Evolutionary conservation across 805 yeast genomes (phyloP).

Genomic region (Teunomyces kruisii): DNA sequence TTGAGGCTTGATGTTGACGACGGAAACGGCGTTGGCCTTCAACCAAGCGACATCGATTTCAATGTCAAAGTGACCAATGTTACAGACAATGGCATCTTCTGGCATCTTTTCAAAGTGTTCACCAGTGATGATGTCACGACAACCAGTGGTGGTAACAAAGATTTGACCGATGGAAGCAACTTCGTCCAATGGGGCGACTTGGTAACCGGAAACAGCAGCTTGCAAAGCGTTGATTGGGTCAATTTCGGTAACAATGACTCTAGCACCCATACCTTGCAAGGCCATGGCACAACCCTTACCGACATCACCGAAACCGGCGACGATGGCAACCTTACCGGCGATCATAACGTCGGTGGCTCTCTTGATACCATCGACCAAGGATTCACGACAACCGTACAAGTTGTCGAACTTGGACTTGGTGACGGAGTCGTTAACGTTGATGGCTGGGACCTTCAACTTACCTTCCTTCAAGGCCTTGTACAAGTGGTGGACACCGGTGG

Average conservation of each 20-base stretch:
- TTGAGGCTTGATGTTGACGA: conserved; percentile 97
- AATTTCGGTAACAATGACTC: conserved; percentile 94
- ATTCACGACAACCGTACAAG: conserved; percentile 99
- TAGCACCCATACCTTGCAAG: conserved; percentile 97
- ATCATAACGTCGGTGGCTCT: conserved; percentile 99
- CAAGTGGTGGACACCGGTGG: conserved; percentile 99
- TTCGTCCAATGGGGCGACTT: conserved; percentile 92
- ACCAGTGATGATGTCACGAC: conserved; percentile 95
- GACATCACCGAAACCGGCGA: conserved; percentile 99
- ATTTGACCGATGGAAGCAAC: conserved; percentile 93
- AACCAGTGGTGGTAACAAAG: conserved; percentile 98
- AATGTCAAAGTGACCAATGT: conserved; percentile 99
- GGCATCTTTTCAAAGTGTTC: conserved; percentile 90
- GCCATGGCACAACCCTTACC: conserved; percentile 99
- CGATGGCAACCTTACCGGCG: conserved; percentile 98
- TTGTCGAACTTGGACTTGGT: conserved; percentile 99
- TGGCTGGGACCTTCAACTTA: conserved; percentile 94
- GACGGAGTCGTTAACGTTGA: conserved; percentile 97
- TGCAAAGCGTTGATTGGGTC: conserved; percentile 99
- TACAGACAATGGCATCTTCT: conserved; percentile 98
- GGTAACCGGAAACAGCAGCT: conserved; percentile 99
- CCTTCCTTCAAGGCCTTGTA: conserved; percentile 93
- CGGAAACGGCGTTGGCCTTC: conserved; percentile 88
- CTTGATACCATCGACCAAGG: conserved; percentile 97
- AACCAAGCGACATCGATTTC: conserved; percentile 99